Base-by-base conservation (phyloP, 192 early-diverging fungal genomes). In the Phlyctochytrium arcticum region DNA sequence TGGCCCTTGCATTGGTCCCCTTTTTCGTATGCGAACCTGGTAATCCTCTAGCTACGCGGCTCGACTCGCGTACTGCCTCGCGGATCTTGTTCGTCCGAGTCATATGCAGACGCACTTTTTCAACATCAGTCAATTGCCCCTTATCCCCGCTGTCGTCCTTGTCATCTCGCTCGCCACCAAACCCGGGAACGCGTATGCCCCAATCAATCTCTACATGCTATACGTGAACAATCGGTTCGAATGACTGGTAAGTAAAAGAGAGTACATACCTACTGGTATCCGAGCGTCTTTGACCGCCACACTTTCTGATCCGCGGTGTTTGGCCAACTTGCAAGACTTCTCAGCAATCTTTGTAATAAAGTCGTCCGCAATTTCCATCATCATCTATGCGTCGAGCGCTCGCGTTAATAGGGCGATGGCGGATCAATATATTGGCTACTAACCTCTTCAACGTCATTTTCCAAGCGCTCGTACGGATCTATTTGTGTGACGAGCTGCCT, bases 181-280 rank as follows among this genome's bases (percentile, higher is more conserved):
- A 75, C 0, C 73, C 73, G 6, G 73, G 67, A 15, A 75, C 51
- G 48, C 57, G 62, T 8, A 75, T 65, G 6, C 60, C 48, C 68
- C 68, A 75, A 42, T 75, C 69, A 23, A 37, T 49, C 30, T 75
- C 73, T 75, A 36, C 24, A 29, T 6, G 8, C n/a, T 36, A 19
- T n/a, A 48, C 34, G 19, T 17, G 57, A 36, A 17, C 24, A 12
- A 5, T 65, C 12, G 42, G 54, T 6, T 5, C 30, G 2, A 27
- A 36, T 21, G 6, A 27, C n/a, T 31, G 42, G 27, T 31, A 57
- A 19, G 37, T 26, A 15, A 19, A 30, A 15, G 30, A 17, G 56
- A 32, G 30, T 32, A 57, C 65, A n/a, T 29, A 75, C 73, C 73
- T 19, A 75, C 19, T 15, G 73, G 64, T 34, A 75, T 35, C 32